A percentile compares a stretch with the other conserved stretches of the same genome.
Evolutionary conservation across 139 green algal species (phyloP).

Genomic region (Coelastrella sp.): DNA sequence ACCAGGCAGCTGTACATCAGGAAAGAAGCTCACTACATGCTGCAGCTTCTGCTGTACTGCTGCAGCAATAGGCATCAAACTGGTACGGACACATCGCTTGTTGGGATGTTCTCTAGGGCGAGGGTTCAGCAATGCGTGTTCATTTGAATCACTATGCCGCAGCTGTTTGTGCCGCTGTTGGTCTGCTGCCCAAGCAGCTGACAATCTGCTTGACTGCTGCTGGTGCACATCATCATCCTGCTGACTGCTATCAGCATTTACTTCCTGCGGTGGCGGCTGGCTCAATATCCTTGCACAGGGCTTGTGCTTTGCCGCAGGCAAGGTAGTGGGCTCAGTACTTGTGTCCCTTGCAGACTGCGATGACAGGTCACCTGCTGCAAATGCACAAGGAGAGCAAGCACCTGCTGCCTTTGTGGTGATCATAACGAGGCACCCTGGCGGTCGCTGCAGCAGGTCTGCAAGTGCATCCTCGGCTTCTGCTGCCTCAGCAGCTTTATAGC

Average conservation of each 20-base stretch:
- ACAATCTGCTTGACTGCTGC: too few relatives aligned
- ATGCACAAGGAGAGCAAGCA: too few relatives aligned
- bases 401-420: too few relatives aligned
- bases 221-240: neutral
- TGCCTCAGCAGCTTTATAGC: neutral
- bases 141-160: neutral
- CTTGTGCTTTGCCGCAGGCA: neutral
- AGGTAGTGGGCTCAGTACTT: too few relatives aligned
- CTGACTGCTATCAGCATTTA: neutral
- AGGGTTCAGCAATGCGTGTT: neutral
- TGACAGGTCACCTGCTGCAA: too few relatives aligned
- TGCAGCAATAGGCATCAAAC: neutral
- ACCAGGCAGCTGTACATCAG: neutral
- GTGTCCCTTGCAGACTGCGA: too few relatives aligned
- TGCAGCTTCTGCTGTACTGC: constrained; percentile 30
- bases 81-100: constrained; percentile 1
- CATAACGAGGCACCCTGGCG: too few relatives aligned
- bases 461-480: neutral
- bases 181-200: neutral
- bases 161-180: neutral
- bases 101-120: neutral
- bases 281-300: neutral
- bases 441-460: neutral
- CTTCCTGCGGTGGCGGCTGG: neutral
- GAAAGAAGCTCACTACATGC: constrained; percentile 18